Percentiles rank a stretch among this genome's conserved stretches.
Evolutionary conservation across 768 basidiomycete species (phyloP).

Genomic region (Tricholomella constricta): DNA sequence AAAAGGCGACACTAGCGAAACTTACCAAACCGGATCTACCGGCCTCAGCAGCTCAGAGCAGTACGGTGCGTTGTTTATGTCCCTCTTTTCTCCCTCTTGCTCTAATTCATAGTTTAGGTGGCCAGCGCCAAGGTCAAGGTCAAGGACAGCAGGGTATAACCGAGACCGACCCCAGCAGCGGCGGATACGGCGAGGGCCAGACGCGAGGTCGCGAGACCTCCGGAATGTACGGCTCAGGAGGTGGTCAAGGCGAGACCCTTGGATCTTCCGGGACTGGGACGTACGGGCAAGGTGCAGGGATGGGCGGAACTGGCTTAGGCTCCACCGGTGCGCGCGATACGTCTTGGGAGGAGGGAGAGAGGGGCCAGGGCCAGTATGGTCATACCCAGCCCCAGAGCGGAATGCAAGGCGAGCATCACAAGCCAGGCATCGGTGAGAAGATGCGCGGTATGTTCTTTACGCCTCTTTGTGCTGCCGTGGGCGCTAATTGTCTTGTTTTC

Average conservation of each 20-base stretch:
- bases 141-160: not conserved
- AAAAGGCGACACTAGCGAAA: conserved; percentile 9
- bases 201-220: not conserved
- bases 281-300: conserved; percentile 8
- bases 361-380: not conserved
- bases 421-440: conserved; percentile 23
- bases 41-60: conserved; percentile 3
- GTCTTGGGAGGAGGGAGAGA: too few relatives aligned
- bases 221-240: conserved; percentile 1
- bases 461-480: not conserved
- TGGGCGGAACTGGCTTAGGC: conserved; percentile 9
- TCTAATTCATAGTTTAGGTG: not conserved
- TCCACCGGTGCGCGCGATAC: not conserved
- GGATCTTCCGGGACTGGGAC: conserved; percentile 15
- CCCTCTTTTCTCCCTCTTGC: too few relatives aligned
- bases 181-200: not conserved
- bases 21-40: conserved; percentile 10
- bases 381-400: not conserved
- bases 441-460: conserved; percentile 17
- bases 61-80: not conserved
- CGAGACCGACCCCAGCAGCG: not conserved
- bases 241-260: conserved; percentile 4
- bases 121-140: conserved; percentile 2
- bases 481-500: not conserved
- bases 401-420: not conserved